Percentiles rank a stretch among this genome's conserved stretches.
Conservation (phyloP, 1,284 basidiomycete species). For the Cutaneotrichosporon spelunceum region DNA sequence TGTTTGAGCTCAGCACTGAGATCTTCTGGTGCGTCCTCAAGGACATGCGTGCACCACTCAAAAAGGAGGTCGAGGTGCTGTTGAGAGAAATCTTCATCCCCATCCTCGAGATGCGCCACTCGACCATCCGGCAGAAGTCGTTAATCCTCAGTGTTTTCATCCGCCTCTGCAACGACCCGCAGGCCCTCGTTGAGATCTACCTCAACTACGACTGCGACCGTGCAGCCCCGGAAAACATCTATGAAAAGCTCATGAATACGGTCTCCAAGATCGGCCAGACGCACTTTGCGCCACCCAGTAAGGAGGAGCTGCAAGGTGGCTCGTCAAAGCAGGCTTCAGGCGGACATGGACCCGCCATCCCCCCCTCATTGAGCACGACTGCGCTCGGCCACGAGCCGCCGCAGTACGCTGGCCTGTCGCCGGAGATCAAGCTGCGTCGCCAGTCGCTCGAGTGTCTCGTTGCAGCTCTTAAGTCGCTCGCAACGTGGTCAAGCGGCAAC, state of each 20-base stretch:
- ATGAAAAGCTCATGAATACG: constrained; percentile 92
- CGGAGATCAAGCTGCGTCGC: constrained; percentile 77
- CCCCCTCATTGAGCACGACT: constrained; percentile 64
- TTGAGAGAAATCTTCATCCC: constrained; percentile 99
- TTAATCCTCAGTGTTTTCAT: constrained; percentile 82
- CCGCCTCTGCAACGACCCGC: constrained; percentile 85
- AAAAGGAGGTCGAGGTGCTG: constrained; percentile 99
- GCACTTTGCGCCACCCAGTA: constrained; percentile 58
- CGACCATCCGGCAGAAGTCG: constrained; percentile 90
- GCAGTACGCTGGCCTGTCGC: constrained; percentile 64
- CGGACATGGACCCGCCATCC: constrained; percentile 51
- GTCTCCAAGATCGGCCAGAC: constrained; percentile 83
- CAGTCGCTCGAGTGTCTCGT: constrained; percentile 89
- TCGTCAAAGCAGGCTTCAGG: constrained; percentile 42
- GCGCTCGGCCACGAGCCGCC: constrained; percentile 55
- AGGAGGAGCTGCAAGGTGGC: constrained; percentile 43
- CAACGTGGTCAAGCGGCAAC: constrained; percentile 71
- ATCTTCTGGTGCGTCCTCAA: constrained; percentile 96
- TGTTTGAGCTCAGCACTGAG: constrained; percentile 97
- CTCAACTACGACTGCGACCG: constrained; percentile 97
- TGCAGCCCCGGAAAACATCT: constrained; percentile 88
- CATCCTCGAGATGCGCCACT: constrained; percentile 96
- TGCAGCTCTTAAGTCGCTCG: constrained; percentile 78
- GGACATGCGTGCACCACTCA: constrained; percentile 91
- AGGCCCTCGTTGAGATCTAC: constrained; percentile 93